Percentiles rank a stretch among this genome's conserved stretches.
These are phyloP conservation scores for Xerocomellus dryophilus DNA, from an alignment of 768 basidiomycete genomes.

Conservation along the genomic window DNA sequence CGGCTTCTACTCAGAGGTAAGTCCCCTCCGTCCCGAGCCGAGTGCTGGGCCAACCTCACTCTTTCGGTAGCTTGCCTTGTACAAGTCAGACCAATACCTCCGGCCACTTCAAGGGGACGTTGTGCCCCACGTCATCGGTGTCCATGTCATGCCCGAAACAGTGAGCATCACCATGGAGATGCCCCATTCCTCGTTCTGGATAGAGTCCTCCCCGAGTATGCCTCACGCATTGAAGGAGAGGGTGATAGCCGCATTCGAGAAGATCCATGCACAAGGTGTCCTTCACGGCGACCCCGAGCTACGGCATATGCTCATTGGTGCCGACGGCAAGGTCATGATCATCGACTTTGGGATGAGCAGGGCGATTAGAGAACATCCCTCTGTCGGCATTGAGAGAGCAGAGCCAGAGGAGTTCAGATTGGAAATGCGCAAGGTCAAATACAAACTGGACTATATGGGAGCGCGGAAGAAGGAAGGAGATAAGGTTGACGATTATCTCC, in stretches of 20 bases:
- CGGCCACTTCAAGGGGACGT: constrained; percentile 49
- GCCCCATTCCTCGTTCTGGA: constrained; percentile 60
- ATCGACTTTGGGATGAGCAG: constrained; percentile 52
- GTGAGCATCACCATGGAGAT: constrained; percentile 48
- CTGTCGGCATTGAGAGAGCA: constrained; percentile 36
- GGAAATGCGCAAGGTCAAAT: constrained; percentile 58
- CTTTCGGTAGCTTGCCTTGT: constrained; percentile 46
- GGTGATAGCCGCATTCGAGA: constrained; percentile 48
- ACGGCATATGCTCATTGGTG: constrained; percentile 53
- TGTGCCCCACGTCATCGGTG: constrained; percentile 52
- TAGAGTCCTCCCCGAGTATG: constrained; percentile 58
- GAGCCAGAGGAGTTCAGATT: constrained; percentile 40
- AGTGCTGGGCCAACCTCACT: constrained; percentile 1
- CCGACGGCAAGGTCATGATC: constrained; percentile 50
- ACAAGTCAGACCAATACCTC: constrained; percentile 45
- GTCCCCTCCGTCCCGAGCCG: constrained; percentile 18
- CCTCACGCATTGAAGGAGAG: constrained; percentile 50
- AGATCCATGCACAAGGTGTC: constrained; percentile 46
- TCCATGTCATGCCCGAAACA: constrained; percentile 38
- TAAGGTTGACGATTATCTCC: constrained; percentile 31
- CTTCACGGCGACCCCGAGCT: constrained; percentile 48
- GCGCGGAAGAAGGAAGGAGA: constrained; percentile 36
- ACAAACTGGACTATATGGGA: constrained; percentile 46
- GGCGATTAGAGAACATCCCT: constrained; percentile 28
- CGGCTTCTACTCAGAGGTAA: constrained; percentile 41